A percentile compares a stretch with the other conserved stretches of the same genome.
Evolutionary conservation across 129 eudicot species (phyloP).

Genomic region (Silybum marianum): DNA sequence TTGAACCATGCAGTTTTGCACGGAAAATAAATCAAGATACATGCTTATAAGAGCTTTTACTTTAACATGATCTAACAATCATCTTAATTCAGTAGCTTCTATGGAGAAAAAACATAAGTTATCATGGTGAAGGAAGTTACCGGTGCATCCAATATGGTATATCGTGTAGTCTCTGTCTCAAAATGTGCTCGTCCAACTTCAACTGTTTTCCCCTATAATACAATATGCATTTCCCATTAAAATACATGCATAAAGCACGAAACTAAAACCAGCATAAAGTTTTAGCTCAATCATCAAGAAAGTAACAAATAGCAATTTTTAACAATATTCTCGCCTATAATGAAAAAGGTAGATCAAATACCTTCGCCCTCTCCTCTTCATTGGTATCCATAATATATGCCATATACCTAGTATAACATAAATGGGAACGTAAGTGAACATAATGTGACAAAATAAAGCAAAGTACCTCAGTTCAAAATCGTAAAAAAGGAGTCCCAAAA

Average conservation of each 20-base stretch:
- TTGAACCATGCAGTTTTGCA: too few relatives aligned
- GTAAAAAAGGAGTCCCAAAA: not conserved
- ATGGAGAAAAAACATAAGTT: too few relatives aligned
- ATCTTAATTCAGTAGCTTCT: too few relatives aligned
- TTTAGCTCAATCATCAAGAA: not conserved
- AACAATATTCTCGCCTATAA: not conserved
- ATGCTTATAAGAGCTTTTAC: too few relatives aligned
- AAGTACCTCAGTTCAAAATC: not conserved
- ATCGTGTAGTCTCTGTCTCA: constrained; percentile 85
- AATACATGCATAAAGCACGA: constrained; percentile 4
- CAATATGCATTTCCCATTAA: constrained; percentile 14
- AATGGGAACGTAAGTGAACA: not conserved
- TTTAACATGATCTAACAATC: too few relatives aligned
- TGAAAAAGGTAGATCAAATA: constrained; percentile 23
- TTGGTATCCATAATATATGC: constrained; percentile 98
- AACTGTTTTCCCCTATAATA: constrained; percentile 84
- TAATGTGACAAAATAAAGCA: not conserved
- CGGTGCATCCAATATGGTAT: constrained; percentile 98
- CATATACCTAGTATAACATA: constrained; percentile 66
- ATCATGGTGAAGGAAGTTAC: constrained; percentile 37
- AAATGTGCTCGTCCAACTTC: constrained; percentile 97
- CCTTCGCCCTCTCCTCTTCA: constrained; percentile 92
- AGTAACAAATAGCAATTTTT: not conserved
- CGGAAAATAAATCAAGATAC: too few relatives aligned
- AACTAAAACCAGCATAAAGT: constrained; percentile 14